Base-by-base conservation (phyloP, 768 basidiomycete species). In the Crepidotus variabilis region DNA sequence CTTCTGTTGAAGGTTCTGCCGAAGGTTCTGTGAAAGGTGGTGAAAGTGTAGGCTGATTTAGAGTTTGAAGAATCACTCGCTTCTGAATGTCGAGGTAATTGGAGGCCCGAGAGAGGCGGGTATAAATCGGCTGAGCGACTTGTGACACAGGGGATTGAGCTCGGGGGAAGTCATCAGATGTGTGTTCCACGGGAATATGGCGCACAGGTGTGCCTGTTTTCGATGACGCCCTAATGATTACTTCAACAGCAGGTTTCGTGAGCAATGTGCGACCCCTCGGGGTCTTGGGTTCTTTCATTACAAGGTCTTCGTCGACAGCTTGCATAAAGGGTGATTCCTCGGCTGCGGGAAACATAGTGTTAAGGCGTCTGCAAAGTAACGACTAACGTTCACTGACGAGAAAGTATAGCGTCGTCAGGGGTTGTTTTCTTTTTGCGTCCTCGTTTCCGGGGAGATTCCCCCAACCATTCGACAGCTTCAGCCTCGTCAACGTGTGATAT, bases 1-100 rank as follows among this genome's bases (percentile, higher is more conserved):
- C 67, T 63, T 90, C 87, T 4, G 83, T 77, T 1, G 56, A 33
- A 22, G 62, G 57, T 64, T 70, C 21, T 75, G 57, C 73, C 9
- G 72, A 70, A 32, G 68, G 70, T n/a, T 51, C 58, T 13, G 28
- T 28, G 3, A 58, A 58, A 10, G 58, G 36, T 23, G 53, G 18
- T 14, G 43, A 50, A 0, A 49, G 54, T 2, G 7, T 33, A 39
- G 66, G 63, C 22, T 61, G 56, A 22, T 73, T 76, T 8, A 90
- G 69, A 14, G 75, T 73, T 47, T 64, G 63, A 28, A 91, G 65
- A 16, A 85, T 76, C 9, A 75, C 79, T 45, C 75, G 76, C 65
- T 87, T 89, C 65, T 89, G 88, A 2, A 72, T 73, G 34, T 75
- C 67, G 14, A 90, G 67, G 59, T 73, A 84, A 21, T 74, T 59